A percentile compares a stretch with the other conserved stretches of the same genome.
Conservation (phyloP, 2,329 filamentous ascomycete species). For the Daldinia sp. region DNA sequence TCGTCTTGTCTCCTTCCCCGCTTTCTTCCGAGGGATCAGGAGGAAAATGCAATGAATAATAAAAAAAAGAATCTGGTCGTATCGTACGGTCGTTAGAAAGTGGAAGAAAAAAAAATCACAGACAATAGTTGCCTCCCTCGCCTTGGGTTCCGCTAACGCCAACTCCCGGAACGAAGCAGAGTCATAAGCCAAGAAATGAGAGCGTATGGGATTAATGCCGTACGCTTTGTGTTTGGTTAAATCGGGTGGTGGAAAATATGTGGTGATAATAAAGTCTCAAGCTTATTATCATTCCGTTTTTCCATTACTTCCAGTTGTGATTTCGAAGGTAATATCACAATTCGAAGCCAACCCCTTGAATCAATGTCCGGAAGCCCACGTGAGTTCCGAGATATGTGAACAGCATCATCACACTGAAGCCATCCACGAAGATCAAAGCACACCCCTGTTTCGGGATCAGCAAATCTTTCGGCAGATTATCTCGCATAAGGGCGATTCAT, state of each 20-base stretch:
- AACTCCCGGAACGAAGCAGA: conserved; percentile 26
- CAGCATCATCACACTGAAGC: background rate
- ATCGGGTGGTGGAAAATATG: background rate
- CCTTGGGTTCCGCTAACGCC: conserved; percentile 7
- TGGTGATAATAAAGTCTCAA: background rate
- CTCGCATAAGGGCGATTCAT: conserved; percentile 96
- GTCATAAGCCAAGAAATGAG: conserved; percentile 14
- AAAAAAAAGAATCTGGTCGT: conserved; percentile 17
- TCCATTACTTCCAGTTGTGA: background rate
- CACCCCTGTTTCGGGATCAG: background rate
- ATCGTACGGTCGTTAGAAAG: conserved; percentile 39
- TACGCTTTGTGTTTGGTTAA: background rate
- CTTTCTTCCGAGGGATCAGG: background rate
- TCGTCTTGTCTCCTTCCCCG: background rate
- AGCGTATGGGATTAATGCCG: conserved; percentile 20
- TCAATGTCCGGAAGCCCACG: background rate
- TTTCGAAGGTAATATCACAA: background rate
- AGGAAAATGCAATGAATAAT: conserved; percentile 1
- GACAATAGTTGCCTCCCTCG: conserved; percentile 2
- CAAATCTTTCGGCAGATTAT: conserved; percentile 52
- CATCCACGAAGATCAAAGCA: background rate
- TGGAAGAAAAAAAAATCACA: no score
- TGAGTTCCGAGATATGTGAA: background rate
- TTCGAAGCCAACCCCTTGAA: background rate
- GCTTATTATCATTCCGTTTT: background rate